Evolutionary conservation across 805 yeast genomes (phyloP), one percentile per base, ranked within the genome.

Genomic region (Yamadazyma takamatsuzukensis): DNA sequence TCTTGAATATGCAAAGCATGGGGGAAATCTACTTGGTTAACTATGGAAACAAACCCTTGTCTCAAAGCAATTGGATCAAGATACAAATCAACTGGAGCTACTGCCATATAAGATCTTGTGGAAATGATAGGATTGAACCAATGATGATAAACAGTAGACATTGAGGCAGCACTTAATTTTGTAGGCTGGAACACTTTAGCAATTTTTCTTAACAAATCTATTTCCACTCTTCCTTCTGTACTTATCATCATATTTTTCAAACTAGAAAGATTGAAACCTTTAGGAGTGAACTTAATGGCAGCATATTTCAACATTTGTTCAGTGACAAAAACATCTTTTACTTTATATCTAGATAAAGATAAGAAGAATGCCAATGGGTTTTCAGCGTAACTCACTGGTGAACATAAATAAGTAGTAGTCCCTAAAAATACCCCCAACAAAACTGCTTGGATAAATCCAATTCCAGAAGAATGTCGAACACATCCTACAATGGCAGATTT

Each of bases 371-470:
- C 67, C 6, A 74, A 61, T 2, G 97, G 95, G 49, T 82, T 79
- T 15, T 75, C 69, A 3, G 84, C 83, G 51, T 77, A 87, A 38
- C 83, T 88, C 7, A 79, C 72, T 0, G 94, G 88, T 2, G 93
- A 75, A 33, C 87, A 76, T 29, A 89, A 61, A 43, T 81, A 80
- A 0, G 98, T 90, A 1, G 95, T 74, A 0, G 93, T 76, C 0
- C 99, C 98, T 36, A 85, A 61, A 49, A 80, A 93, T 0, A 83
- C 78, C 4, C 98, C 98, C 43, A 93, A 54, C 22, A 89, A 58
- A 34, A 79, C 78, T n/a, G 95, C 73, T 54, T 87, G 90, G 17
- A 93, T 61, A 52, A 93, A 89, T 0, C 99, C 99, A 17, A 90
- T 56, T 0, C 97, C 97, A 2, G 73, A 60, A 2, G 86, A 76